A percentile compares a stretch with the other conserved stretches of the same genome.
Evolutionary conservation across 2,329 filamentous ascomycete species (phyloP).

Genomic region (Gliomastix tumulicola): DNA sequence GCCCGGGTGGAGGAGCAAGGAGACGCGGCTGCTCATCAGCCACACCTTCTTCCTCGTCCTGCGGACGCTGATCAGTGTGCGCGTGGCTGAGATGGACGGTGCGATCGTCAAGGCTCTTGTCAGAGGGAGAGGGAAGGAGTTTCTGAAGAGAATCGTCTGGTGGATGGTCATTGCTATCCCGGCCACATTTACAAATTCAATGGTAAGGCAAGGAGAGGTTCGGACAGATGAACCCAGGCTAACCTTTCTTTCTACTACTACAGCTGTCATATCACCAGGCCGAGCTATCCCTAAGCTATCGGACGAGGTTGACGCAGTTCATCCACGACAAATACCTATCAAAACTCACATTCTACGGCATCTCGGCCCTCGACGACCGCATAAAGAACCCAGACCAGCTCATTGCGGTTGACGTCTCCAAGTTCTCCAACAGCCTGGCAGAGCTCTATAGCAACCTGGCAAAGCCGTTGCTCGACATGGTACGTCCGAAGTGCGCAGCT

Average conservation of each 20-base stretch:
- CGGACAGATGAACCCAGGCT: background rate
- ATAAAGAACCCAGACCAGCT: slow-evolving; percentile 99
- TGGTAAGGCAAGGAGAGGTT: slow-evolving; percentile 54
- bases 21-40: slow-evolving; percentile 76
- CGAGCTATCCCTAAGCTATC: slow-evolving; percentile 86
- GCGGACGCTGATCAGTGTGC: slow-evolving; percentile 85
- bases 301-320: slow-evolving; percentile 84
- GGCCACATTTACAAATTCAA: slow-evolving; percentile 96
- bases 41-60: slow-evolving; percentile 91
- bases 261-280: slow-evolving; percentile 95
- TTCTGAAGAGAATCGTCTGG: slow-evolving; percentile 82
- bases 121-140: slow-evolving; percentile 84
- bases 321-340: slow-evolving; percentile 95
- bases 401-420: slow-evolving; percentile 92
- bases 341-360: slow-evolving; percentile 96
- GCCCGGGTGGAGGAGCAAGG: slow-evolving; percentile 83
- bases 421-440: slow-evolving; percentile 91
- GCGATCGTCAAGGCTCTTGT: slow-evolving; percentile 88
- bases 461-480: slow-evolving; percentile 90
- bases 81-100: slow-evolving; percentile 94
- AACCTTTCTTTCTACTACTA: background rate
- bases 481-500: slow-evolving; percentile 24
- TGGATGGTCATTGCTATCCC: slow-evolving; percentile 98
- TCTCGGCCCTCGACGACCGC: slow-evolving; percentile 89
- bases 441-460: slow-evolving; percentile 95